Evolutionary conservation across 2,329 filamentous ascomycete species (phyloP).

Genomic region (Aspergillus thermomutatus): DNA sequence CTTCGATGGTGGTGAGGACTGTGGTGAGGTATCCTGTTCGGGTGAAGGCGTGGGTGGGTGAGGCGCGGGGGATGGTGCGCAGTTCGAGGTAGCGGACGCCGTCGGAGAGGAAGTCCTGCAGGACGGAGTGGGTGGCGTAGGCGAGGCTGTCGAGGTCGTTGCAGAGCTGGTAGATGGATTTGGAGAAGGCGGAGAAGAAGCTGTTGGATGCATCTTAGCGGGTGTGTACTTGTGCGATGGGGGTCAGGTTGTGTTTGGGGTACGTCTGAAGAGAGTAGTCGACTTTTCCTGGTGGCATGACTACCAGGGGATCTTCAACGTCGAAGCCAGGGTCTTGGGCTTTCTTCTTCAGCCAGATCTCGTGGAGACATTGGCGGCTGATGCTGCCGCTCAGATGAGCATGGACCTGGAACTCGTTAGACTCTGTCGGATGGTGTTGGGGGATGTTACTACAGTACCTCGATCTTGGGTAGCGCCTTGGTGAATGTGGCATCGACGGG

Average conservation of each 20-base stretch:
- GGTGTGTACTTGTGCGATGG: constrained; percentile 39
- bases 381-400: constrained; percentile 79
- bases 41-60: constrained; percentile 52
- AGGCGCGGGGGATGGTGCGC: constrained; percentile 71
- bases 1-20: constrained; percentile 62
- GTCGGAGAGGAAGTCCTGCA: constrained; percentile 64
- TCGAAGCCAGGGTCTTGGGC: constrained; percentile 47
- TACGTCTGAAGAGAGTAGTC: constrained; percentile 69
- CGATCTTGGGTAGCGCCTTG: constrained; percentile 34
- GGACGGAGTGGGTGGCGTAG: constrained; percentile 63
- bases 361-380: constrained; percentile 66
- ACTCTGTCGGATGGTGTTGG: neutral
- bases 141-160: constrained; percentile 58
- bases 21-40: constrained; percentile 63
- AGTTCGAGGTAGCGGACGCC: constrained; percentile 76
- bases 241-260: constrained; percentile 50
- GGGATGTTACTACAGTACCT: constrained; percentile 22
- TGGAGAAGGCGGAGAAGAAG: constrained; percentile 75
- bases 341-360: constrained; percentile 66
- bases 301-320: constrained; percentile 64
- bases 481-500: constrained; percentile 31
- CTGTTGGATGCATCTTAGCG: constrained; percentile 36
- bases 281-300: constrained; percentile 68
- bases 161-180: constrained; percentile 74
- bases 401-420: constrained; percentile 57